Base-by-base conservation (phyloP, 1,284 basidiomycete genomes). In the Ceratobasidium sp. region DNA sequence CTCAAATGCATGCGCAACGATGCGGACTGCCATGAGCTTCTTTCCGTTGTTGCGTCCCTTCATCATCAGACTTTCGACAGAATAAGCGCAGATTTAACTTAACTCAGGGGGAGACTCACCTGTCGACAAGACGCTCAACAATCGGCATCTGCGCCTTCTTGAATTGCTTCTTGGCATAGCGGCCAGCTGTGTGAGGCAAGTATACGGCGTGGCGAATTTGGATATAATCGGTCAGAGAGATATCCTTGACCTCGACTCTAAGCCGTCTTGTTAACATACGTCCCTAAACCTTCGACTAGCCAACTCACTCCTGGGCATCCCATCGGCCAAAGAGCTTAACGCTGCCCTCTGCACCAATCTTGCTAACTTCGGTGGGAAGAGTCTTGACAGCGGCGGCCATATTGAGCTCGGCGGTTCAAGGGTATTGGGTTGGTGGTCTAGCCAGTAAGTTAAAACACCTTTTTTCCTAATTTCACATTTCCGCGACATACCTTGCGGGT, bases 21-120 rank as follows among this genome's bases (percentile, higher is more conserved):
- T 99, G 88, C 98, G 97, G 88, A 99, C 96, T 84, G 98, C 94
- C 89, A 99, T 90, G 87, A 99, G 93, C 90, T 99, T 99, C 92
- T 99, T 99, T 86, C 98, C 98, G 90, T 98, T 99, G 94, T 99
- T 99, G 88, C 98, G 97, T 83, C 98, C 98, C 90, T 99, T 98
- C 97, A 99, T 99, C 98, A 99, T 98, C 86, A 98, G 89, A 86
- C 95, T 96, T 83, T 61, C 78, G 20, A 64, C 18, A n/a, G n/a
- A 60, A 77, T 70, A 18, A 51, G 39, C 23, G 40, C 67, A 40
- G 77, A 49, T 55, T 58, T 3, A 60, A 15, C 40, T 23, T 26
- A 26, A 44, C 53, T 23, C 39, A 55, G 46, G n/a, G 33, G 13
- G 26, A 28, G 58, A 87, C 92, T 84, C 85, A 96, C 96, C 94